Conservation (phyloP, 768 basidiomycete genomes). For the Amanita phalloides region DNA sequence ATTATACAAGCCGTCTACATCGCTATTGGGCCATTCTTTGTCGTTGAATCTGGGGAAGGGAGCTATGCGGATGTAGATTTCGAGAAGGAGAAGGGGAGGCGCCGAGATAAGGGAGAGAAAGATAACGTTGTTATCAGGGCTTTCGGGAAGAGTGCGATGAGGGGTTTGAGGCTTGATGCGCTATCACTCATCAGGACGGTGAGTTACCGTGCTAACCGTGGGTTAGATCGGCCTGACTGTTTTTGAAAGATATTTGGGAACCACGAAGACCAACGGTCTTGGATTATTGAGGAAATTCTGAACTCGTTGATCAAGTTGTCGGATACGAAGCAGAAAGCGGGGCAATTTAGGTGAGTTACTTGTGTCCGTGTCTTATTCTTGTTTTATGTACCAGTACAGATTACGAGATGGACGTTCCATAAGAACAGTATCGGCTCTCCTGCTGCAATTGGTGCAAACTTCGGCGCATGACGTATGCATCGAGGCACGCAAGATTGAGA, state of each 20-base stretch:
- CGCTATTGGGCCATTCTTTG: slow-evolving; percentile 90
- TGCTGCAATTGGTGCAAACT: slow-evolving; percentile 94
- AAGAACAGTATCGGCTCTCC: slow-evolving; percentile 84
- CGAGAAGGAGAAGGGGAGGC: slow-evolving; percentile 24
- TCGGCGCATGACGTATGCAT: slow-evolving; percentile 81
- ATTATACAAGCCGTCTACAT: slow-evolving; percentile 92
- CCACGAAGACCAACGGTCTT: slow-evolving; percentile 82
- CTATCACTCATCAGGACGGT: slow-evolving; percentile 80
- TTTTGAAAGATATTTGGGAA: slow-evolving; percentile 73
- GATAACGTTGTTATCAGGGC: slow-evolving; percentile 51
- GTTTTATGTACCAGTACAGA: slow-evolving; percentile 27
- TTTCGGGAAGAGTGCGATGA: slow-evolving; percentile 71
- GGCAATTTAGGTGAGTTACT: slow-evolving; percentile 67
- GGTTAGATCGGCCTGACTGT: background rate
- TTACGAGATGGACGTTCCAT: slow-evolving; percentile 87
- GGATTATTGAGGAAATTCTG: slow-evolving; percentile 98
- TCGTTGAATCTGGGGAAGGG: slow-evolving; percentile 46
- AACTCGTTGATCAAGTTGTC: slow-evolving; percentile 84
- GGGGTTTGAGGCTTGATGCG: slow-evolving; percentile 72
- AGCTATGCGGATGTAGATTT: slow-evolving; percentile 26
- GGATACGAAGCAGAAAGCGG: slow-evolving; percentile 81
- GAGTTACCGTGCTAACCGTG: slow-evolving; percentile 17
- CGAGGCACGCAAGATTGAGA: slow-evolving; percentile 52
- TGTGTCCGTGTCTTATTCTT: background rate
- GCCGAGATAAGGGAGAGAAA: slow-evolving; percentile 36